These are phyloP conservation scores for Lactarius akahatsu DNA, from an alignment of 768 basidiomycete genomes.

Conservation along the genomic window DNA sequence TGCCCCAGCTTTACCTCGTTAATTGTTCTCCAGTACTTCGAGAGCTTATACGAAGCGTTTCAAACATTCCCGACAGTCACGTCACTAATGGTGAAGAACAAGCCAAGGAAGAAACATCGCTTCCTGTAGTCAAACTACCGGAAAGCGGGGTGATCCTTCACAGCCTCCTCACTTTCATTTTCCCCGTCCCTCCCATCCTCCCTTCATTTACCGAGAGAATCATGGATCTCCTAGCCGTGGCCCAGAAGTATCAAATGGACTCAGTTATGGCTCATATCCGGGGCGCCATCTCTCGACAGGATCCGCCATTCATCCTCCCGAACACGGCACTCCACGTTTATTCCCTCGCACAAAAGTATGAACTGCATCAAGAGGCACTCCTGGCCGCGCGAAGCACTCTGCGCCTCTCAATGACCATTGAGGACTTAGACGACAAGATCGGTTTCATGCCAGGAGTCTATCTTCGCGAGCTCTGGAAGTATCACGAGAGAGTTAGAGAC, in stretches of 20 bases:
- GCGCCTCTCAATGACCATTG: neutral
- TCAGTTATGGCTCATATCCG: neutral
- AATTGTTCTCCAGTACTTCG: neutral
- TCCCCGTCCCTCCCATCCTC: neutral
- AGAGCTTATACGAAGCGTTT: neutral
- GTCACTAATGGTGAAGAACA: neutral
- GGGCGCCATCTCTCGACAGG: neutral
- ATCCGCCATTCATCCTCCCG: neutral
- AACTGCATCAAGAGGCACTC: neutral
- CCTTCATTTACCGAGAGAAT: neutral
- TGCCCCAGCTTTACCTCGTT: neutral
- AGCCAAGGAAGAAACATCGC: neutral
- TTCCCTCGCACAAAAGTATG: conserved; percentile 1
- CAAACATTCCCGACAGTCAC: neutral
- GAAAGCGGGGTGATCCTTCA: neutral
- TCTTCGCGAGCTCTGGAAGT: conserved; percentile 2
- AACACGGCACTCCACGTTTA: neutral
- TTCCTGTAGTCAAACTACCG: neutral
- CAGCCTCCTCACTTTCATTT: neutral
- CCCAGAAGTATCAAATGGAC: conserved; percentile 1
- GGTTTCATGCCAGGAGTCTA: neutral
- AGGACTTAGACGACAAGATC: neutral
- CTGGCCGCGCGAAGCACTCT: neutral
- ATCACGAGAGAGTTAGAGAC: neutral
- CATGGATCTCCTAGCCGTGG: neutral